A percentile compares a stretch with the other conserved stretches of the same genome.
Conservation (phyloP, 345 rosid genomes). For the Carallia brachiata region DNA sequence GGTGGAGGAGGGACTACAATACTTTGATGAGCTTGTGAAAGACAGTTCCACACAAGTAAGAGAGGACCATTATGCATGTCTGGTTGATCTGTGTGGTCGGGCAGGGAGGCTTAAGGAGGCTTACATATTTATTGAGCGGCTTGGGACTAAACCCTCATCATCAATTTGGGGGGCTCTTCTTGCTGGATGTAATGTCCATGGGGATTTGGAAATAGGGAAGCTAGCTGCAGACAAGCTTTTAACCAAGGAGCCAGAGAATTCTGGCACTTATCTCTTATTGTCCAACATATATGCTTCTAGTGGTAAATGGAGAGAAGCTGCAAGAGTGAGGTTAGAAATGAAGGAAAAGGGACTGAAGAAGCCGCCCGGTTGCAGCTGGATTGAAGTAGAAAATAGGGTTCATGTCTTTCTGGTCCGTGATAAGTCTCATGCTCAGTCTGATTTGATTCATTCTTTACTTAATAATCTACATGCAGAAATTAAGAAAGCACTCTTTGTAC, state of each 20-base stretch:
- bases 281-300: slow-evolving; percentile 56
- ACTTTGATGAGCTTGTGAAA: slow-evolving; percentile 47
- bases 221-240: slow-evolving; percentile 50
- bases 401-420: slow-evolving; percentile 58
- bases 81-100: slow-evolving; percentile 64
- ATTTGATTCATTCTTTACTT: slow-evolving; percentile 36
- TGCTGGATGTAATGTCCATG: slow-evolving; percentile 57
- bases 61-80: slow-evolving; percentile 70
- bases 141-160: slow-evolving; percentile 31
- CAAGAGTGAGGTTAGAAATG: slow-evolving; percentile 49
- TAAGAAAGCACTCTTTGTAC: slow-evolving; percentile 27
- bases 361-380: slow-evolving; percentile 80
- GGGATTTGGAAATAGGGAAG: slow-evolving; percentile 45
- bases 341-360: slow-evolving; percentile 68
- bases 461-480: slow-evolving; percentile 40
- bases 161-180: slow-evolving; percentile 66
- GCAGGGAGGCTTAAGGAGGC: slow-evolving; percentile 67
- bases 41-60: slow-evolving; percentile 41
- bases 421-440: slow-evolving; percentile 42
- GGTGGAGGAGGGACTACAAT: slow-evolving; percentile 57
- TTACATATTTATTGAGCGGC: slow-evolving; percentile 36
- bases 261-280: slow-evolving; percentile 45
- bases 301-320: slow-evolving; percentile 55
- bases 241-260: slow-evolving; percentile 52
- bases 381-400: slow-evolving; percentile 40